These are phyloP conservation scores for Pterulicium gracile DNA, from an alignment of 1,284 basidiomycete genomes.

Conservation along the genomic window DNA sequence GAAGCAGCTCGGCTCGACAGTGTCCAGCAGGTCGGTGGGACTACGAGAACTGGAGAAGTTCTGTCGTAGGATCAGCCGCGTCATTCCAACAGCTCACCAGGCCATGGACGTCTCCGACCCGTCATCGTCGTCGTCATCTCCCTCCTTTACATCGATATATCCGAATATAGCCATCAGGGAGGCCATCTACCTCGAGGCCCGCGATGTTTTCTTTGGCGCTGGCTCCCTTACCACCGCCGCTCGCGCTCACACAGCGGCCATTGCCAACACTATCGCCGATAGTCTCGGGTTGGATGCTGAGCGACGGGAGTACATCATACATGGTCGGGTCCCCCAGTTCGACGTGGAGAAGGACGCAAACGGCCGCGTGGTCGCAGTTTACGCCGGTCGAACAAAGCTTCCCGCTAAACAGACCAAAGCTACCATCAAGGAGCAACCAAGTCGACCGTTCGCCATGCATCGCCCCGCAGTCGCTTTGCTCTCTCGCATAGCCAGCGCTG, in stretches of 20 bases:
- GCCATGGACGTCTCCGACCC: conserved; percentile 33
- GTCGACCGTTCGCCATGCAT: conserved; percentile 82
- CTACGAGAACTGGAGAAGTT: conserved; percentile 86
- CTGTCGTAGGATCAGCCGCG: conserved; percentile 61
- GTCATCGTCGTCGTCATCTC: conserved; percentile 10
- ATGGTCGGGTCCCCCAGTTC: conserved; percentile 56
- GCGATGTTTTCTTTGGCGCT: conserved; percentile 87
- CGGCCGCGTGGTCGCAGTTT: conserved; percentile 42
- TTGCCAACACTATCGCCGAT: conserved; percentile 46
- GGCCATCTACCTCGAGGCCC: conserved; percentile 83
- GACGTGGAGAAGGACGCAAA: conserved; percentile 59
- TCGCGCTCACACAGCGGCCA: conserved; percentile 34
- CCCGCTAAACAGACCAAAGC: conserved; percentile 28
- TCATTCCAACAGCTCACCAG: conserved; percentile 41
- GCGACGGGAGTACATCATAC: conserved; percentile 42
- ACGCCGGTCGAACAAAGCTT: conserved; percentile 47
- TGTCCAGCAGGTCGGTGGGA: conserved; percentile 56
- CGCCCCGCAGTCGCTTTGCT: conserved; percentile 76
- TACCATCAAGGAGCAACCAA: conserved; percentile 21
- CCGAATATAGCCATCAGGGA: conserved; percentile 79
- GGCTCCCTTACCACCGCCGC: conserved; percentile 45
- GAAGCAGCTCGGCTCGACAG: conserved; percentile 33
- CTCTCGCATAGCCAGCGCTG: conserved; percentile 71
- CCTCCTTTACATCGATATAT: conserved; percentile 34
- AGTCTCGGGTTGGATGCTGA: conserved; percentile 61